Conservation (phyloP, 2,329 filamentous ascomycete species). For the Neobulgaria alba region DNA sequence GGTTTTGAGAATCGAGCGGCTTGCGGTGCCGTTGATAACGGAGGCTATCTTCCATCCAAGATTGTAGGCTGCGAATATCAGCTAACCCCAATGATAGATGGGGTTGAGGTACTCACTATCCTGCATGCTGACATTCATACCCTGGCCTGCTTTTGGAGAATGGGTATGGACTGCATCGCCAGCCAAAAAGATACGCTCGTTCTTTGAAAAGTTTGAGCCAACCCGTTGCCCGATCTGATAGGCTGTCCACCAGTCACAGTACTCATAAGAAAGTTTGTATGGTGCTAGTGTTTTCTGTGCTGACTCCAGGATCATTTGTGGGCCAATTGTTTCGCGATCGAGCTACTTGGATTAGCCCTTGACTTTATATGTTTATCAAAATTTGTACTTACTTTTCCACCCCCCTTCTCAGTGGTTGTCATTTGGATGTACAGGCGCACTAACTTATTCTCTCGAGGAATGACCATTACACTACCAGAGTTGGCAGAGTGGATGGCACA, state of each 20-base stretch:
- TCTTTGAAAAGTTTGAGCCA: constrained; percentile 36
- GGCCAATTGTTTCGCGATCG: constrained; percentile 25
- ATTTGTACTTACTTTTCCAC: too few species aligned
- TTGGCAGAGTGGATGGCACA: constrained; percentile 43
- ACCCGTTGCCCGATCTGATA: constrained; percentile 50
- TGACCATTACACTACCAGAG: constrained; percentile 51
- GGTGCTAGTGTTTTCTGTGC: constrained; percentile 36
- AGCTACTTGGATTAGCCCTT: constrained; percentile 37
- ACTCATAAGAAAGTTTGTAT: constrained; percentile 62
- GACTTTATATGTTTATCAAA: constrained; percentile 52
- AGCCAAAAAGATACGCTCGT: constrained; percentile 42
- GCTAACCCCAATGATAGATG: too few species aligned
- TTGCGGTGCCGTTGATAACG: constrained; percentile 33
- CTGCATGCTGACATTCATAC: constrained; percentile 47
- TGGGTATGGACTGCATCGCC: constrained; percentile 50
- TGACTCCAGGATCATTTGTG: constrained; percentile 24
- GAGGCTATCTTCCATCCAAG: constrained; percentile 47
- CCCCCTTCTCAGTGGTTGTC: too few species aligned
- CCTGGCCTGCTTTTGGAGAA: constrained; percentile 54
- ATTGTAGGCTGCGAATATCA: too few species aligned
- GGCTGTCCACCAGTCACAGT: constrained; percentile 51
- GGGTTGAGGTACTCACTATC: too few species aligned
- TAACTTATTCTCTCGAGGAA: constrained; percentile 45
- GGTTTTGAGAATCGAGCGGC: constrained; percentile 40
- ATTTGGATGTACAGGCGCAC: constrained; percentile 31